Base-by-base conservation (phyloP, 176 grass and related monocot genomes). In the Musa beccarii region DNA sequence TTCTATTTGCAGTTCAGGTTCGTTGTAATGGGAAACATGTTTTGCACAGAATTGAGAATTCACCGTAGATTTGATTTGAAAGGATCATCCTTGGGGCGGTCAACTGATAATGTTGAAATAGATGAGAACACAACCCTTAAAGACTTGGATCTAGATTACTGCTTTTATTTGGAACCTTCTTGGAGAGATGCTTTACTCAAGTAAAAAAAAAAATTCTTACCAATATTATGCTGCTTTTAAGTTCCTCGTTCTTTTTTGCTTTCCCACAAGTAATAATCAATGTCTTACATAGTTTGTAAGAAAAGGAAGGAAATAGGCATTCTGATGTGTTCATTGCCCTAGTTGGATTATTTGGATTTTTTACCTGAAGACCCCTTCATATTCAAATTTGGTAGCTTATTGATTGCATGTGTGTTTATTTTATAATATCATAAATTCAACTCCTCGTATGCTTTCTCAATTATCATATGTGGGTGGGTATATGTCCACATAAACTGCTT, bases 1-100 rank as follows among this genome's bases (percentile, higher is more conserved):
- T 85, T 49, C 15, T 25, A 77, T 56, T 90, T 84, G 75, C 93
- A 96, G 93, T 96, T 96, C 62, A 85, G 90, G 50, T 97, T 97
- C 79, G 94, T 93, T 79, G 94, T 97, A 26, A 97, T 97, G 94
- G 94, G 94, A 67, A 98, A 93, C 78, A 93, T 98, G 94, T 98
- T 98, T 85, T 98, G 90, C 80, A 98, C 94, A 5, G 94, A 98
- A 85, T 75, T 98, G 61, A 91, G 94, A 84, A 98, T 98, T 70
- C 94, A 98, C 67, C 67, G 90, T 63, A 92, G 94, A 67, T 93
- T 98, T 83, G 94, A 98, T 55, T 87, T 98, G 80, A 98, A 98
- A 91, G 94, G 94, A 67, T 98, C 94, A 56, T 98, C 94, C 54
- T 84, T 98, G 69, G 94, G 90, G 23, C 84, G 94, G 25, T 98